Base-by-base conservation (phyloP, 352 stramenopile genomes). In the Phytophthora fragariaefolia region DNA sequence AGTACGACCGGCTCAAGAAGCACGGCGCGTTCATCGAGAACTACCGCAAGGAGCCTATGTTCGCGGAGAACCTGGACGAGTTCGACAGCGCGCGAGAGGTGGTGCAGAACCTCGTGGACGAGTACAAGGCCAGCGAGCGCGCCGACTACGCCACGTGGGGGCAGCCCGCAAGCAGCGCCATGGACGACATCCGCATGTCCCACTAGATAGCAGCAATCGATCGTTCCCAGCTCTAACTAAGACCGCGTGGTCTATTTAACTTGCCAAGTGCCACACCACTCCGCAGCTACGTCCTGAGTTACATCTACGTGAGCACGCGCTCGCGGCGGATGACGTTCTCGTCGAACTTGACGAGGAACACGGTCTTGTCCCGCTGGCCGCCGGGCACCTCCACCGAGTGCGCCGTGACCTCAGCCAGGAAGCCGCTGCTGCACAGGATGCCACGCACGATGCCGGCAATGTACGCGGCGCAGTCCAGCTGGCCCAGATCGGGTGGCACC, bases 21-120 rank as follows among this genome's bases (percentile, higher is more conserved):
- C 80, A 98, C 58, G 99, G 99, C 72, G 98, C 98, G 27, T 99
- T 99, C 86, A 93, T 99, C 48, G 97, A 99, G 63, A 98, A 99
- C 70, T 99, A 99, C 89, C 85, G 96, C 52, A 96, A 97, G 73
- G 93, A 99, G 67, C 96, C 97, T 38, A 99, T 99, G 88, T 99
- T 99, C 34, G 84, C 87, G 7, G 87, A 96, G 38, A 87, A 78
- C 46, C 75, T 96, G 52, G 87, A 95, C 32, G 89, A 96, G 66
- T 96, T 96, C 49, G 89, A 96, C 58, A 89, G 76, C 36, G 83
- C 89, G 28, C 79, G 89, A n/a, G 87, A 93, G 50, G 85, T 95
- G 12, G 87, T 95, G 43, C 85, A 92, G 76, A 92, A 78, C 58
- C 74, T 95, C 49, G 85, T 93, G 43, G 87, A 95, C 55, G 87